Percentiles rank a stretch among this genome's conserved stretches.
phyloP scores from a whole-genome alignment of 305 asterid species.

The Solanum hybrid region DNA sequence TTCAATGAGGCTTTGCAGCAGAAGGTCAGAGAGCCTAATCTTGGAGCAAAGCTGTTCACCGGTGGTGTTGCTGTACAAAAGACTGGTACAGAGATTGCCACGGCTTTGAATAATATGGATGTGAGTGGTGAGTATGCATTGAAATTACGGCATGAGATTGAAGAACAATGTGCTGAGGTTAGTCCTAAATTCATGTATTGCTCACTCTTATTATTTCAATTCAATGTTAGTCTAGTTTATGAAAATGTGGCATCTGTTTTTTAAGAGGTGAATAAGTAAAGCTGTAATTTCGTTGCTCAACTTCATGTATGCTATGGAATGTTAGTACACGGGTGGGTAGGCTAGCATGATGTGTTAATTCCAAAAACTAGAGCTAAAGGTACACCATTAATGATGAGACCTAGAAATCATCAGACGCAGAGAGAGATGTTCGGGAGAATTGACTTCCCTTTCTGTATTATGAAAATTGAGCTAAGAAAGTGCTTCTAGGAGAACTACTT shows the following conservation, averaged over 20 bases:
- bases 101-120: conserved; percentile 85
- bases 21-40: conserved; percentile 79
- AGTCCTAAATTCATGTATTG: conserved; percentile 12
- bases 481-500: neutral
- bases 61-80: conserved; percentile 87
- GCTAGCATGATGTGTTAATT: neutral
- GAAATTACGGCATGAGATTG: conserved; percentile 80
- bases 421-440: neutral
- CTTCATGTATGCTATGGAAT: neutral
- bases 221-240: neutral
- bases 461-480: neutral
- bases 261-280: neutral
- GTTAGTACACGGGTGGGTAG: neutral
- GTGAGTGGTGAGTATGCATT: conserved; percentile 80
- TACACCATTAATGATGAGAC: neutral
- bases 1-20: conserved; percentile 84
- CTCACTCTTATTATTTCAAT: neutral
- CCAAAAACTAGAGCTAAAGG: neutral
- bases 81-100: conserved; percentile 82
- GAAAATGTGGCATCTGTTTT: neutral
- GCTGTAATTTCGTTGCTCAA: neutral
- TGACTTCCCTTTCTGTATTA: neutral
- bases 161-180: conserved; percentile 87
- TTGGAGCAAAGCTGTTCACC: conserved; percentile 70
- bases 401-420: neutral